Conservation (phyloP, 352 stramenopile species). For the Phytophthora pinifolia region DNA sequence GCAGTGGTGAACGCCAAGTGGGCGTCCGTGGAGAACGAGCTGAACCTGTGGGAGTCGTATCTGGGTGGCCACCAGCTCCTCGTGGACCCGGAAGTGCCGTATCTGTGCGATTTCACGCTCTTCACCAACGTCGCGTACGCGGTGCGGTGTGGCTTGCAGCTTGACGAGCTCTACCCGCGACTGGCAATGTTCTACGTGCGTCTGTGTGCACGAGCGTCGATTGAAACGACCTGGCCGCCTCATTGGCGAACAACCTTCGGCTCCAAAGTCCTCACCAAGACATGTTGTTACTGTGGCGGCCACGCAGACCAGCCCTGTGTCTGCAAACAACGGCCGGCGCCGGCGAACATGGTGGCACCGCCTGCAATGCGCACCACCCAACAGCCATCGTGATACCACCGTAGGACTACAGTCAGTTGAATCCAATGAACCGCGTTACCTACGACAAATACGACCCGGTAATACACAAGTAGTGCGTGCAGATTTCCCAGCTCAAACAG, state of each 20-base stretch:
- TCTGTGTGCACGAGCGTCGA: conserved; percentile 63
- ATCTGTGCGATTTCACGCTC: conserved; percentile 80
- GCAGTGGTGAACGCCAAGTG: conserved; percentile 71
- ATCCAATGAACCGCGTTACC: conserved; percentile 21
- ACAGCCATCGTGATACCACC: conserved; percentile 32
- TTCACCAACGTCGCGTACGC: conserved; percentile 88
- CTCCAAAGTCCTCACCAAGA: conserved; percentile 77
- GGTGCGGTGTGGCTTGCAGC: conserved; percentile 79
- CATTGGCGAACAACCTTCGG: conserved; percentile 79
- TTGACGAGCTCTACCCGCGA: conserved; percentile 78
- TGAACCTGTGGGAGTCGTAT: conserved; percentile 80
- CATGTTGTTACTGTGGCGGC: conserved; percentile 61
- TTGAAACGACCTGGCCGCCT: conserved; percentile 82
- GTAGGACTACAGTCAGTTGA: conserved; percentile 17
- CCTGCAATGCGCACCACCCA: conserved; percentile 18
- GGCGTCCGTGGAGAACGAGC: conserved; percentile 62
- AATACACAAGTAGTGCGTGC: conserved; percentile 12
- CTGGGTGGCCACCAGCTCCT: conserved; percentile 64
- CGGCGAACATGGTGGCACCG: conserved; percentile 11
- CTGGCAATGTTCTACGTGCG: conserved; percentile 81
- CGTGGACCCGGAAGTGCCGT: conserved; percentile 58
- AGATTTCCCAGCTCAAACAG: background rate
- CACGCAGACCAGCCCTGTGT: conserved; percentile 34
- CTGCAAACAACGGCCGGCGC: conserved; percentile 32
- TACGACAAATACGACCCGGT: conserved; percentile 10